phyloP scores from a whole-genome alignment of 2,329 filamentous ascomycete species.

The Sphaceloma murrayae region DNA sequence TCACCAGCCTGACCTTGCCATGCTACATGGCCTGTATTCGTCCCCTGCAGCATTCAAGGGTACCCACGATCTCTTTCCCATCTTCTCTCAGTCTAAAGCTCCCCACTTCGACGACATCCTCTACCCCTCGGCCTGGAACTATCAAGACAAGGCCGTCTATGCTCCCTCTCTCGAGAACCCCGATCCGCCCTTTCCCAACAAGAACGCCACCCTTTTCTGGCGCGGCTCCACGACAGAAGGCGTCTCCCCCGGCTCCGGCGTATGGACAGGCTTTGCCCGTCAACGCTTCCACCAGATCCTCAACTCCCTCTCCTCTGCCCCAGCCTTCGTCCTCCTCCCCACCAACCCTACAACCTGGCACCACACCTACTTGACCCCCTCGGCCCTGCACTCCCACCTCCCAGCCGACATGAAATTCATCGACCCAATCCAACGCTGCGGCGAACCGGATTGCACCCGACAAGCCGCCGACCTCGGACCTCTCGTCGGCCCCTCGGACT shows the following conservation, averaged over 20 bases:
- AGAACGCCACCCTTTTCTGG: constrained; percentile 62
- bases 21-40: constrained; percentile 64
- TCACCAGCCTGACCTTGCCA: constrained; percentile 64
- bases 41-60: constrained; percentile 53
- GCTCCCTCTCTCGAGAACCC: constrained; percentile 42
- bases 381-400: constrained; percentile 46
- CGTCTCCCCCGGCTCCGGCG: constrained; percentile 39
- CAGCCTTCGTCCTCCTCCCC: constrained; percentile 44
- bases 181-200: constrained; percentile 49
- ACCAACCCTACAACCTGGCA: constrained; percentile 35
- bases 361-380: constrained; percentile 47
- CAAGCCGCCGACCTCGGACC: constrained; percentile 45
- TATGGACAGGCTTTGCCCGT: constrained; percentile 57
- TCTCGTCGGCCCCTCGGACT: constrained; percentile 37
- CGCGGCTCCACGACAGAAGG: constrained; percentile 57
- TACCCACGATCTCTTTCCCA: constrained; percentile 56
- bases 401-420: constrained; percentile 52
- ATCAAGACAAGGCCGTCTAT: constrained; percentile 48
- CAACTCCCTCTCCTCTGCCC: constrained; percentile 40
- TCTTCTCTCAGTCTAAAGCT: constrained; percentile 68
- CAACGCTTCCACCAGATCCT: constrained; percentile 63
- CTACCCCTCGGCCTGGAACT: constrained; percentile 57
- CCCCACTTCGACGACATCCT: constrained; percentile 67
- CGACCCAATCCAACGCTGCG: constrained; percentile 48
- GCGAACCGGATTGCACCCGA: constrained; percentile 43